Evolutionary conservation across 1,284 basidiomycete species (phyloP).

Genomic region (Pseudozyma tsukubaensis): DNA sequence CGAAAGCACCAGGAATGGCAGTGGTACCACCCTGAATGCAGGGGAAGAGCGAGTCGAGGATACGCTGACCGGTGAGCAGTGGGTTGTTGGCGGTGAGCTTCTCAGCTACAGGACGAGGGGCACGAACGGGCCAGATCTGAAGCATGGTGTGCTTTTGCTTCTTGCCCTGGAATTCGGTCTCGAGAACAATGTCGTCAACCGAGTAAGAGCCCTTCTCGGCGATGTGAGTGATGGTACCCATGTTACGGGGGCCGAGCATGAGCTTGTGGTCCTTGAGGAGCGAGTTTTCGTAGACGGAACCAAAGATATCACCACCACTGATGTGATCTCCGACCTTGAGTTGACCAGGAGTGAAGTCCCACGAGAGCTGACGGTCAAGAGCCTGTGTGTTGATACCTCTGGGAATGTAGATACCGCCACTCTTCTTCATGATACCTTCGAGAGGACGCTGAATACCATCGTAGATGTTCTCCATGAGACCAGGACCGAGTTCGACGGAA

Average conservation of each 20-base stretch:
- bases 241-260: slow-evolving; percentile 91
- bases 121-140: slow-evolving; percentile 99
- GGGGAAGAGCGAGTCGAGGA: slow-evolving; percentile 97
- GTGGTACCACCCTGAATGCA: slow-evolving; percentile 99
- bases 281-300: slow-evolving; percentile 95
- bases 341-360: slow-evolving; percentile 92
- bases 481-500: slow-evolving; percentile 95
- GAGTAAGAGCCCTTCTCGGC: slow-evolving; percentile 94
- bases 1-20: slow-evolving; percentile 98
- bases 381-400: slow-evolving; percentile 95
- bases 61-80: slow-evolving; percentile 94
- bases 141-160: slow-evolving; percentile 93
- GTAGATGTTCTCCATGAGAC: slow-evolving; percentile 97
- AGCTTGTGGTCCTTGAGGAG: slow-evolving; percentile 96
- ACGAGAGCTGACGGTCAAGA: slow-evolving; percentile 86
- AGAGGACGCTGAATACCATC: slow-evolving; percentile 73
- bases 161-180: slow-evolving; percentile 98
- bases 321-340: slow-evolving; percentile 88
- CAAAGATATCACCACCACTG: slow-evolving; percentile 95
- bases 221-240: slow-evolving; percentile 93
- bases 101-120: slow-evolving; percentile 91
- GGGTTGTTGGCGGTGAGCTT: slow-evolving; percentile 94
- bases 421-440: slow-evolving; percentile 93
- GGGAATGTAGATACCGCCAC: slow-evolving; percentile 96
- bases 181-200: slow-evolving; percentile 91